These are phyloP conservation scores for Glycine tomentella DNA, from an alignment of 306 rosid genomes.

Conservation along the genomic window DNA sequence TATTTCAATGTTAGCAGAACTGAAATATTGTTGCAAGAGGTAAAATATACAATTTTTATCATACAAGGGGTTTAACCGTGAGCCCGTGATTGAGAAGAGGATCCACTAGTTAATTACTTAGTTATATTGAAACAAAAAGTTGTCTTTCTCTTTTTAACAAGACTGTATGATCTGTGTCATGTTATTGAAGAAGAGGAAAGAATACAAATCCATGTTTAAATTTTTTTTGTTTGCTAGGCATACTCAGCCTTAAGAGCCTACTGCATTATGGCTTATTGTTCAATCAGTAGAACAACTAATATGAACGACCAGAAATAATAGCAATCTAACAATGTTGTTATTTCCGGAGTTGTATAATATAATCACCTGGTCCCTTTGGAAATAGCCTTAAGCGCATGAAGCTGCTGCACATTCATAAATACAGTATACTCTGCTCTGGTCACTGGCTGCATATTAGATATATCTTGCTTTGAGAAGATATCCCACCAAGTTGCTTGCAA, in stretches of 20 bases:
- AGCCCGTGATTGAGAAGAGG: not conserved
- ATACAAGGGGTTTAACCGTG: not conserved
- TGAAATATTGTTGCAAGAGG: not conserved
- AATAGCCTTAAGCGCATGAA: not conserved
- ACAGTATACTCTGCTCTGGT: not conserved
- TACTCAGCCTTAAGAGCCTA: constrained; percentile 12
- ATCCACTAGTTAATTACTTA: not conserved
- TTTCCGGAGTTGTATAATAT: not conserved
- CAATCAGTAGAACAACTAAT: not conserved
- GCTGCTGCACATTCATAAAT: not conserved
- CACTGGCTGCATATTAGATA: constrained; percentile 1
- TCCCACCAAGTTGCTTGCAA: constrained; percentile 11
- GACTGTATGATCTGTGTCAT: not conserved
- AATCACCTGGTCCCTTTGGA: not conserved
- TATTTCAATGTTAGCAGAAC: not conserved
- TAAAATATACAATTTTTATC: not conserved
- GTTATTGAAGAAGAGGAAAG: too few relatives aligned
- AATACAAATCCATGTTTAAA: too few relatives aligned
- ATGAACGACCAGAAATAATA: not conserved
- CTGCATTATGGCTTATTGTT: not conserved
- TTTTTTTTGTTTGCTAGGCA: not conserved
- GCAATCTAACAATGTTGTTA: not conserved
- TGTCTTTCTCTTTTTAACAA: not conserved
- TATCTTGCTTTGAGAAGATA: not conserved
- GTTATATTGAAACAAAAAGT: not conserved